phyloP scores from a whole-genome alignment of 441 rosid genomes.

The Theobroma grandiflorum region DNA sequence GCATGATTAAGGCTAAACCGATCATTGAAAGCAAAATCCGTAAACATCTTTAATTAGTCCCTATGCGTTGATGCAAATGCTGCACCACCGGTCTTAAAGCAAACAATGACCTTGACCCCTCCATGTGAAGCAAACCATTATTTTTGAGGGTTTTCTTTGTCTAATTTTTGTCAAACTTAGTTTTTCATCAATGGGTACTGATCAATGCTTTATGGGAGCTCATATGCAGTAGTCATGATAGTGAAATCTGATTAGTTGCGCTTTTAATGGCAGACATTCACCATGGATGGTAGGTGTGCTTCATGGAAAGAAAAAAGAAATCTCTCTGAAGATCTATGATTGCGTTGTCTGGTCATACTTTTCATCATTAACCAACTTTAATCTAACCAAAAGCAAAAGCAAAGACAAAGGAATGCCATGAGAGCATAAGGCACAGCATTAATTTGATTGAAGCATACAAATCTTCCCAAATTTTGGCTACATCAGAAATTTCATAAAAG shows the following conservation, averaged over 20 bases:
- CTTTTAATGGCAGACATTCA: slow-evolving; percentile 51
- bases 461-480: slow-evolving; percentile 8
- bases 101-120: slow-evolving; percentile 35
- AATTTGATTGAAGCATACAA: neutral
- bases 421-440: neutral
- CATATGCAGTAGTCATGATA: slow-evolving; percentile 29
- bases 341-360: slow-evolving; percentile 37
- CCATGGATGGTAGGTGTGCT: slow-evolving; percentile 47
- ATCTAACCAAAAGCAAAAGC: slow-evolving; percentile 32
- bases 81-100: slow-evolving; percentile 24
- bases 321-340: slow-evolving; percentile 37
- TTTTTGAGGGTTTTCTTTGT: neutral
- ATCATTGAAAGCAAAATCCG: slow-evolving; percentile 31
- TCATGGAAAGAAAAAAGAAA: slow-evolving; percentile 30
- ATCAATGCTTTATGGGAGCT: slow-evolving; percentile 17
- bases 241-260: slow-evolving; percentile 36
- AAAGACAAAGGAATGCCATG: slow-evolving; percentile 16
- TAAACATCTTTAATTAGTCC: slow-evolving; percentile 1
- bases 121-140: slow-evolving; percentile 35
- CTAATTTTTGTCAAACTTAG: slow-evolving; percentile 6
- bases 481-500: neutral
- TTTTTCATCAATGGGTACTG: neutral
- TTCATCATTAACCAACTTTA: slow-evolving; percentile 43
- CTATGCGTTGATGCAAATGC: slow-evolving; percentile 19
- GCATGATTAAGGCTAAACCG: slow-evolving; percentile 32